These are phyloP conservation scores for Chalciporus piperatus DNA, from an alignment of 768 basidiomycete species.

Conservation along the genomic window DNA sequence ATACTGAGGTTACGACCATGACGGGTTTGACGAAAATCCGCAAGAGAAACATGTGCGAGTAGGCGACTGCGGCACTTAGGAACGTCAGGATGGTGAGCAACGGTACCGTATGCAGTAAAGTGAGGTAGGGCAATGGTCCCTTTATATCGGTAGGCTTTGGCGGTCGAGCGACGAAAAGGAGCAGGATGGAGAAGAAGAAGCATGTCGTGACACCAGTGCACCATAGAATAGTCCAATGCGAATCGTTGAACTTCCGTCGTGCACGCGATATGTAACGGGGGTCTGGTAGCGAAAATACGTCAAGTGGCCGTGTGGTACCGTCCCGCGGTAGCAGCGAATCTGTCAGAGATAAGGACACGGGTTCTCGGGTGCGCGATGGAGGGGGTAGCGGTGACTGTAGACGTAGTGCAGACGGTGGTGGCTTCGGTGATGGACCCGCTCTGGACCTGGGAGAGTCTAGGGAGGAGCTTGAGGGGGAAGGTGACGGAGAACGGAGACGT, in stretches of 20 bases:
- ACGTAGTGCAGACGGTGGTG: constrained; percentile 32
- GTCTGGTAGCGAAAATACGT: constrained; percentile 77
- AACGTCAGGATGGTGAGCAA: constrained; percentile 71
- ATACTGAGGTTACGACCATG: constrained; percentile 72
- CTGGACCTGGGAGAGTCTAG: constrained; percentile 33
- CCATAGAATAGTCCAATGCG: constrained; percentile 69
- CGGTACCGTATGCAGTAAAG: constrained; percentile 74
- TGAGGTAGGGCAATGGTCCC: constrained; percentile 55
- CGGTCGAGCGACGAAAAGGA: constrained; percentile 57
- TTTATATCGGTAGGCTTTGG: constrained; percentile 26
- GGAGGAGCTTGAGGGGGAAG: constrained; percentile 34
- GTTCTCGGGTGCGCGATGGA: constrained; percentile 42
- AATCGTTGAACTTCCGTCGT: constrained; percentile 73
- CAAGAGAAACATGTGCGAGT: constrained; percentile 71
- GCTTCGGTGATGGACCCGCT: constrained; percentile 31
- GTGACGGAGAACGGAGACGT: constrained; percentile 41
- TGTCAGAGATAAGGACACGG: constrained; percentile 66
- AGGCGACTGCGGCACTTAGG: constrained; percentile 67
- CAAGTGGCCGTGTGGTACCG: constrained; percentile 57
- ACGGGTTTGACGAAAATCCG: constrained; percentile 83
- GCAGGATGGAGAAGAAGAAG: constrained; percentile 59
- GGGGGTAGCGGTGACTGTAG: constrained; percentile 36
- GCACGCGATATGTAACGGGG: constrained; percentile 62
- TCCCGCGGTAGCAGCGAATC: constrained; percentile 78
- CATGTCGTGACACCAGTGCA: constrained; percentile 56